Evolutionary conservation across 148 eudicot genomes (phyloP), one percentile per base, ranked within the genome.

Genomic region (Heliamphora exappendiculata): DNA sequence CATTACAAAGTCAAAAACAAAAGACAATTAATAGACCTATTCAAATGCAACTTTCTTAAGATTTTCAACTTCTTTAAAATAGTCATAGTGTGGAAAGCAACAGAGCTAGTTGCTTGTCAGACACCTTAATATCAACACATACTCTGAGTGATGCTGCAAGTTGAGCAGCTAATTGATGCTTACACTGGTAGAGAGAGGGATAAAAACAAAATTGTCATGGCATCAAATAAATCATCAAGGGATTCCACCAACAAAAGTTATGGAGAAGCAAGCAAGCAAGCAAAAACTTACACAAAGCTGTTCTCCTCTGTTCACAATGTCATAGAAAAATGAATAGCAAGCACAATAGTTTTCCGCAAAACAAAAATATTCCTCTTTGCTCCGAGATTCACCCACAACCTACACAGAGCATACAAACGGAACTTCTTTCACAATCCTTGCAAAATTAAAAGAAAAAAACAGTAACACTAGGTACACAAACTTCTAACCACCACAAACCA

Each of bases 131-230:
- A 67, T 94, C 87, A 7, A 87, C 64, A 80, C 92, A 94, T 33
- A 80, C 75, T 78, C 92, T 94, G 47, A 85, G 53, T 12, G 92
- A 87, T 67, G 88, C 84, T 58, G 97, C 93, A 64, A 92, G 90
- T 79, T 97, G 91, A 59, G 98, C 98, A 73, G 98, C 98, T 77
- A 95, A 76, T 81, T 95, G 98, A 82, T 95, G 98, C 85, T 95
- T 95, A 80, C 98, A 95, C 97, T 95, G 84, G 50, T 28, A 76
- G 62, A 4, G 44, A 71, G 19, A 60, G 7, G 29, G 57, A 33
- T 29, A 69, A 62, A 45, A 14, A 64, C 29, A 29, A 12, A 63
- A 36, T 60, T 34, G 26, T 29, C n/a, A 28, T 4, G 12, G 16
- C 22, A 11, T 10, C 5, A 11, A 64, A 64, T 10, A 57, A 31